phyloP scores from a whole-genome alignment of 495 filamentous ascomycete species.

The Aspergillus kassunensis region DNA sequence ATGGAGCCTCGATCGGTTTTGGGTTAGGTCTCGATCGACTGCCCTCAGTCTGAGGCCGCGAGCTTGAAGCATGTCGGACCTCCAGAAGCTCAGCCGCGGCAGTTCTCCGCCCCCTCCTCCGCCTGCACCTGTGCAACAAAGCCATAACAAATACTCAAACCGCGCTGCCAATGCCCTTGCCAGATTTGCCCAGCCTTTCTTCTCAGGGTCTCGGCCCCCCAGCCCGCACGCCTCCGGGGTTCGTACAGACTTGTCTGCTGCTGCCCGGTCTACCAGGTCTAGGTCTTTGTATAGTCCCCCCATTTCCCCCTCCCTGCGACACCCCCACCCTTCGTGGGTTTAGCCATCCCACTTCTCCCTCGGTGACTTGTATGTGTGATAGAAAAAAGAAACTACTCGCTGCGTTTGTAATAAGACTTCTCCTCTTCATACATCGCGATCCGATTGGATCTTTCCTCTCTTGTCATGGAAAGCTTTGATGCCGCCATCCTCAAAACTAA shows the following conservation, averaged over 20 bases:
- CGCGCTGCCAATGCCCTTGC: slow-evolving; percentile 53
- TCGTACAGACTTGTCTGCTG: slow-evolving; percentile 30
- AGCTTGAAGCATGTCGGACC: slow-evolving; percentile 39
- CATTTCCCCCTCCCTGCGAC: background rate
- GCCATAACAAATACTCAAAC: slow-evolving; percentile 45
- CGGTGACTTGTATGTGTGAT: background rate
- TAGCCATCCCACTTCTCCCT: background rate
- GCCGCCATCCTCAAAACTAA: slow-evolving; percentile 20
- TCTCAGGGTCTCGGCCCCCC: slow-evolving; percentile 52
- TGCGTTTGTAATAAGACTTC: slow-evolving; percentile 1
- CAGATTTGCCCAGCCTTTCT: slow-evolving; percentile 55
- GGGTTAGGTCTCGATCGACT: slow-evolving; percentile 15
- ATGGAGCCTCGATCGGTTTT: slow-evolving; percentile 18
- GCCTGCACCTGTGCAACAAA: slow-evolving; percentile 45
- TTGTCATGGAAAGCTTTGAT: slow-evolving; percentile 3
- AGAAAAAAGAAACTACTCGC: background rate
- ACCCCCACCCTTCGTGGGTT: background rate
- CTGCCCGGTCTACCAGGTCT: slow-evolving; percentile 36
- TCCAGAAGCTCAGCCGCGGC: slow-evolving; percentile 30
- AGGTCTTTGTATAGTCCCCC: slow-evolving; percentile 33
- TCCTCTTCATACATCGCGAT: background rate
- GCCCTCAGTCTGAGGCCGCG: background rate
- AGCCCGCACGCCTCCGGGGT: slow-evolving; percentile 39
- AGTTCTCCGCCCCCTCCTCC: slow-evolving; percentile 46
- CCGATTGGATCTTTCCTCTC: slow-evolving; percentile 1